A percentile compares a stretch with the other conserved stretches of the same genome.
Conservation (phyloP, 257 asterid genomes). For the Solanum peruvianum region DNA sequence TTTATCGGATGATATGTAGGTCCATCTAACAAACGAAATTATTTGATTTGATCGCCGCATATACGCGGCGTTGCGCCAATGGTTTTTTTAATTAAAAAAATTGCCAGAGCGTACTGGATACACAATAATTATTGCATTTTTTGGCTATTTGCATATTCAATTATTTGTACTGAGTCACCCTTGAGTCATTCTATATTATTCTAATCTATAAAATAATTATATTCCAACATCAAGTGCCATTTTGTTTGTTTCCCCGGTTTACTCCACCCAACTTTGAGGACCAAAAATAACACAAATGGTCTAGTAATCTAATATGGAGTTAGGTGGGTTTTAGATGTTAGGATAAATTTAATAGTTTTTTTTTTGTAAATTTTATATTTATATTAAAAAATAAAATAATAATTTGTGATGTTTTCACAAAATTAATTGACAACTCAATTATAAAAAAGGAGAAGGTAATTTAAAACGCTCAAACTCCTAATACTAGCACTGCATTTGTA, state of each 20-base stretch:
- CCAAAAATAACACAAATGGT: not conserved
- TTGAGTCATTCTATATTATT: not conserved
- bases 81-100: not conserved
- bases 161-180: not conserved
- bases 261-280: not conserved
- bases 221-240: not conserved
- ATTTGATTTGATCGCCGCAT: not conserved
- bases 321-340: rapidly evolving
- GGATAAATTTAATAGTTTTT: rapidly evolving
- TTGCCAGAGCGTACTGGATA: not conserved
- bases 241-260: not conserved
- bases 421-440: too few species aligned
- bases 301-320: too few species aligned
- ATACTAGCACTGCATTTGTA: rapidly evolving
- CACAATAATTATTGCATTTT: not conserved
- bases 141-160: not conserved
- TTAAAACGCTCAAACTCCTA: rapidly evolving
- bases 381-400: too few species aligned
- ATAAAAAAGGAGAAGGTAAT: rapidly evolving
- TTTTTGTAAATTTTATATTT: too few species aligned
- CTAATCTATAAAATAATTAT: not conserved
- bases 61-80: not conserved
- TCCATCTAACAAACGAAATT: not conserved
- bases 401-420: too few species aligned
- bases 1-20: not conserved